Base-by-base conservation (phyloP, 2,329 filamentous ascomycete genomes). In the Metarhizium sp. region DNA sequence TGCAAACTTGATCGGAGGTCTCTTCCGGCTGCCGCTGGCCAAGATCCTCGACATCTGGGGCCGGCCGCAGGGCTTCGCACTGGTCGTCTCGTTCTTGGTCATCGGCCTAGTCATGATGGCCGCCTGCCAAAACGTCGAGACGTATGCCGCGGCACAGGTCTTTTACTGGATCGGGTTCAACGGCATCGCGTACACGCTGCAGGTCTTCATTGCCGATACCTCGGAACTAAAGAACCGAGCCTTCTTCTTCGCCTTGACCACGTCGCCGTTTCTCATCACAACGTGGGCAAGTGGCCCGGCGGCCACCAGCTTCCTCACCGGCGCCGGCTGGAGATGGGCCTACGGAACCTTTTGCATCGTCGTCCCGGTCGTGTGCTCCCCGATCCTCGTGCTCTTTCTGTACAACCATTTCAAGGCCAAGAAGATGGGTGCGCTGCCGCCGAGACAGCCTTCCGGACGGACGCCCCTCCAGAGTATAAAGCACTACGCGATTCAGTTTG, bases 261-360 rank as follows among this genome's bases (percentile, higher is more conserved):
- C 61, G 6, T 64, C 68, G 2, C 66, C 71, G 2, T 73, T 68
- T 57, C 66, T 75, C 57, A 65, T 67, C 47, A 75, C 67, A 11
- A 65, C 67, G 1, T 72, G 65, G 55, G 60, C 67, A 48, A 64
- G 66, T 14, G 61, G 63, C 8, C 59, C 60, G 8, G 61, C 63
- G n/a, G 61, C 67, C 4, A 50, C 61, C 42, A 58, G 59, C 2
- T 64, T 67, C 50, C 60, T 66, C 7, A 57, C 62, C 4, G 52
- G 56, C 4, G 60, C 45, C 18, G 61, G 58, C n/a, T 69, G 65
- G 65, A 60, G 64, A 16, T 69, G 67, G 67, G 65, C 59, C 7
- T 83, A 80, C 59, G 81, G 81, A 20, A 75, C 75, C 54, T 85
- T 81, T 67, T 74, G 77, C 32, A 81, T 85, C 60, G 76, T 85